Conservation (phyloP, 2,329 filamentous ascomycete genomes). For the Monilinia polystroma region DNA sequence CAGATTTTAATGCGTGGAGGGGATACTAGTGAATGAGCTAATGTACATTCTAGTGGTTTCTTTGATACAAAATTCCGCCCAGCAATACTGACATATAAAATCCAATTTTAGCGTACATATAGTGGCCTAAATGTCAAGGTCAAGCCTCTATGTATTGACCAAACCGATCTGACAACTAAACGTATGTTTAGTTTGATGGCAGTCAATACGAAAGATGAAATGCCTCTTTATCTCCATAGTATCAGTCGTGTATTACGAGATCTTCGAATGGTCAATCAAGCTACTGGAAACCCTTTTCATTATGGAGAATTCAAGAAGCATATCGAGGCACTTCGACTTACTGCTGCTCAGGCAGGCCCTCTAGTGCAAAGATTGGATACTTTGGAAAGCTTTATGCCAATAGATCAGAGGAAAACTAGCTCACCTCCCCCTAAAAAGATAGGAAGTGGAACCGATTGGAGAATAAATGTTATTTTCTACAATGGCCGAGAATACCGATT, state of each 20-base stretch:
- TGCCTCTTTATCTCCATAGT: constrained; percentile 53
- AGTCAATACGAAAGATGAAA: constrained; percentile 42
- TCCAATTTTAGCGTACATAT: constrained; percentile 40
- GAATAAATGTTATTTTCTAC: constrained; percentile 14
- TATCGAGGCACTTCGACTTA: constrained; percentile 45
- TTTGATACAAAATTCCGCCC: background rate
- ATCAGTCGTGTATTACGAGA: constrained; percentile 51
- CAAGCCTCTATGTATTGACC: constrained; percentile 47
- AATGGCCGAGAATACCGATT: background rate
- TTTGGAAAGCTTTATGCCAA: constrained; percentile 62
- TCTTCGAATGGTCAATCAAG: constrained; percentile 47
- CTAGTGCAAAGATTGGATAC: constrained; percentile 60
- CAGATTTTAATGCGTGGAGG: too few relatives aligned
- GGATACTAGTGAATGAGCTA: too few relatives aligned
- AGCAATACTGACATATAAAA: background rate
- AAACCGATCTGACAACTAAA: constrained; percentile 50
- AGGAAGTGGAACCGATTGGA: constrained; percentile 32
- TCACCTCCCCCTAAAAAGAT: background rate
- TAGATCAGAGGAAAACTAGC: constrained; percentile 22
- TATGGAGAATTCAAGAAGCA: constrained; percentile 46
- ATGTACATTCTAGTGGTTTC: background rate
- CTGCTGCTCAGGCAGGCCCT: constrained; percentile 51
- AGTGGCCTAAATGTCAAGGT: constrained; percentile 46
- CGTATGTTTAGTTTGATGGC: constrained; percentile 58
- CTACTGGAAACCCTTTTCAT: constrained; percentile 42